Evolutionary conservation across 106 monocot species (phyloP), one percentile per base, ranked within the genome.

Genomic region (Xerophyta viscosa): DNA sequence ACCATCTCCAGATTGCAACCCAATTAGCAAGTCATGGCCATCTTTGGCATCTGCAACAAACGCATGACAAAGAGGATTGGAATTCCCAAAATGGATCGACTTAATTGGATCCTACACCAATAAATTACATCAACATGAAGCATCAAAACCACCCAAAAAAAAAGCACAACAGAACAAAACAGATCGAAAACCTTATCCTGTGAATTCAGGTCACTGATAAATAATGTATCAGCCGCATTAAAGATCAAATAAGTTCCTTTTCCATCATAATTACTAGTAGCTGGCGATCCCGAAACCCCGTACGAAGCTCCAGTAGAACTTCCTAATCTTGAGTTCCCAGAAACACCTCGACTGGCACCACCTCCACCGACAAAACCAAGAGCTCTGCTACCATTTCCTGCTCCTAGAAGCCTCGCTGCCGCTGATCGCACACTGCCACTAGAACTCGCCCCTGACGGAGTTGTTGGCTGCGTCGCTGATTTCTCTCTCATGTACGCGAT

Each of bases 11-110:
- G 96, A 82, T 44, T 73, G 67, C 69, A 89, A 61, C 29, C 89
- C 96, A 54, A 96, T 85, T 23, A 96, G 81, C 71, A 96, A 79
- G 68, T 96, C 96, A 68, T 96, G 88, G 41, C 96, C 96, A 49
- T 89, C 96, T 57, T 85, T 89, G 2, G 82, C 81, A n/a, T 82
- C 96, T 9, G 78, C 27, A 68, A 85, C 88, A 66, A 96, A 96
- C 0, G 96, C 72, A 69, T 96, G 96, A 25, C 89, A 96, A 15
- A 74, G 24, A 6, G 89, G 96, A 55, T 85, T 85, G 15, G 82
- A 81, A 67, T 78, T 82, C 49, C 76, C 71, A 51, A 96, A 89
- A 62, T 79, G 81, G 45, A 96, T 82, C 8, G 78, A 65, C 60
- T 96, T 96, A 19, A 96, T 82, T 3, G 89, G 96, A 70, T 96